phyloP scores from a whole-genome alignment of 75 land plant species.

The Pinus albicaulis region DNA sequence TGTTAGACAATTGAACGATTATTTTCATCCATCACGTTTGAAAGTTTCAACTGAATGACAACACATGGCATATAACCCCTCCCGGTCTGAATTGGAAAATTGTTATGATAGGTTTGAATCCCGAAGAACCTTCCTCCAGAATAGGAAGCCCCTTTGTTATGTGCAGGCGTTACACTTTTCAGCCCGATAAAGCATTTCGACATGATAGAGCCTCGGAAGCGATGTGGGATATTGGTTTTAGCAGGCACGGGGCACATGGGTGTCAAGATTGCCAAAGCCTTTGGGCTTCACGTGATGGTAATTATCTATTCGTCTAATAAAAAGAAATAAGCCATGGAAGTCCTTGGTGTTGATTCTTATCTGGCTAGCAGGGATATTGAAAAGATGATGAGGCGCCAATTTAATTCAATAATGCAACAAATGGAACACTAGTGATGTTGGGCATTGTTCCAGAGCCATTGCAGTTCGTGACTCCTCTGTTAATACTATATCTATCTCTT shows the following conservation, averaged over 20 bases:
- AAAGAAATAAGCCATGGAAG: constrained; percentile 79
- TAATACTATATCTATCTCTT: constrained; percentile 31
- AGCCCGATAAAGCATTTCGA: constrained; percentile 86
- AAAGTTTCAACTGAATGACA: no score
- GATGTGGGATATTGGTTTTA: constrained; percentile 73
- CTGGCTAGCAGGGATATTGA: constrained; percentile 65
- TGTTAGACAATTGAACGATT: no score
- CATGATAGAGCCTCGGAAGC: constrained; percentile 48
- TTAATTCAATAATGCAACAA: constrained; percentile 9
- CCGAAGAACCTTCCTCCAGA: constrained; percentile 69
- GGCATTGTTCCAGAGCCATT: constrained; percentile 64
- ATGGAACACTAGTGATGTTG: constrained; percentile 64
- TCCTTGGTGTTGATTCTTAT: constrained; percentile 79
- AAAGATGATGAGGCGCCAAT: constrained; percentile 19
- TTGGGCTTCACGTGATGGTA: constrained; percentile 92
- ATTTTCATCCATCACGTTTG: no score
- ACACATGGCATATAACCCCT: no score
- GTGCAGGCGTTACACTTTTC: constrained; percentile 89
- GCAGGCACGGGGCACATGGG: constrained; percentile 99
- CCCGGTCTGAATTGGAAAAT: no score
- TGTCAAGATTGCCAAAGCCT: constrained; percentile 85
- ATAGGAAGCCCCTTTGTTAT: constrained; percentile 86
- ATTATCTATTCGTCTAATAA: constrained; percentile 89
- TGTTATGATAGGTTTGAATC: constrained; percentile 42
- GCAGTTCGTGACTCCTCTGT: constrained; percentile 55